Conservation (phyloP, 148 eudicot genomes). For the Fagopyrum esculentum region DNA sequence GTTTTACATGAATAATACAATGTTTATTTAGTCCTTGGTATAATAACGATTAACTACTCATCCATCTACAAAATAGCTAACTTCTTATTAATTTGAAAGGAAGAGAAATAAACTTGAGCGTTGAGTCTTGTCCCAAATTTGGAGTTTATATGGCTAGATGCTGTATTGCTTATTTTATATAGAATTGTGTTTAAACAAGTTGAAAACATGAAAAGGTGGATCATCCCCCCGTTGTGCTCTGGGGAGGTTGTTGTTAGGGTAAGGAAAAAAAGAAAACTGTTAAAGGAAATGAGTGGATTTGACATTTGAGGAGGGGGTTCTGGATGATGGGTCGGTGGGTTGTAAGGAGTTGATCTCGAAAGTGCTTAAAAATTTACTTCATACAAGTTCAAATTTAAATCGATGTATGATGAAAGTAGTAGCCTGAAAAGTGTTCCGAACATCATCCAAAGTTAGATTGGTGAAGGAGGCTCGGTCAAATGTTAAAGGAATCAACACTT, state of each 20-base stretch:
- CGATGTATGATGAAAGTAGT: neutral
- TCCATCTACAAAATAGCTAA: neutral
- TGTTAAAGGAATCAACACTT: neutral
- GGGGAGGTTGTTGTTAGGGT: neutral
- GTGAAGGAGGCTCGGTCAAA: neutral
- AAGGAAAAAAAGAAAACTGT: no score
- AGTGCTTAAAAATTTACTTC: neutral
- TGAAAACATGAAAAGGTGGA: neutral
- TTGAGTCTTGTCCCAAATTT: neutral
- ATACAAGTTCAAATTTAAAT: neutral
- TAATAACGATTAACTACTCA: neutral
- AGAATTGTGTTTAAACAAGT: neutral
- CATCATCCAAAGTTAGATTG: neutral
- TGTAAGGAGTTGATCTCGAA: neutral
- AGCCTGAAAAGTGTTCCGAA: neutral
- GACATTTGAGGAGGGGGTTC: no score
- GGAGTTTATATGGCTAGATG: neutral
- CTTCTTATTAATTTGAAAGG: neutral
- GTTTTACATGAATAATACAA: neutral
- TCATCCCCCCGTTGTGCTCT: neutral
- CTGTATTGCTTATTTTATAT: neutral
- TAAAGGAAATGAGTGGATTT: no score
- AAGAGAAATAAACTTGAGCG: neutral
- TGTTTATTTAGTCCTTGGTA: neutral
- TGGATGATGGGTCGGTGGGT: no score